Percentiles rank a stretch among this genome's conserved stretches.
Evolutionary conservation across 371 early-diverging fungal species (phyloP).

Genomic region (Lichtheimia ramosa): DNA sequence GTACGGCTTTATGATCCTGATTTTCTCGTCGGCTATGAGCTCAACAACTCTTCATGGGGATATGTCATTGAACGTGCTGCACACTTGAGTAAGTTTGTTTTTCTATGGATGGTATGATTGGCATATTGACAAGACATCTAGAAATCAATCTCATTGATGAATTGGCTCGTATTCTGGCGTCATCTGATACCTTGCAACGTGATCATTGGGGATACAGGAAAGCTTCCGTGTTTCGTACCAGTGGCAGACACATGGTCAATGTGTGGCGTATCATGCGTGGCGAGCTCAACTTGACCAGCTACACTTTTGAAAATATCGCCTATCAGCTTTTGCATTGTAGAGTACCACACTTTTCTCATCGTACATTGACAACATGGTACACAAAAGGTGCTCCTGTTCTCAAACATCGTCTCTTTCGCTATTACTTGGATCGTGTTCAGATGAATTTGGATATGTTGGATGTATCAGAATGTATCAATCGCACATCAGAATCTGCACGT

Average conservation of each 20-base stretch:
- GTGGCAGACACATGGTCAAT: constrained; percentile 85
- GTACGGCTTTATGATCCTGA: constrained; percentile 80
- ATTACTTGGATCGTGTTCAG: constrained; percentile 73
- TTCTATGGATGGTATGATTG: neutral
- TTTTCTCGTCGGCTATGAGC: constrained; percentile 83
- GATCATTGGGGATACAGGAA: constrained; percentile 66
- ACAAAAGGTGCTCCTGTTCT: constrained; percentile 37
- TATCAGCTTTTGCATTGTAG: constrained; percentile 66
- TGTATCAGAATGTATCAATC: constrained; percentile 63
- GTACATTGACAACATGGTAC: constrained; percentile 72
- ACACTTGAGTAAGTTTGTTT: constrained; percentile 22
- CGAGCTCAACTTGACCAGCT: constrained; percentile 74
- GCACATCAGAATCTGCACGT: constrained; percentile 83
- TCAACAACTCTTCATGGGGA: constrained; percentile 86
- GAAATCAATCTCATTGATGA: constrained; percentile 51
- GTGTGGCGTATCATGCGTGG: constrained; percentile 81
- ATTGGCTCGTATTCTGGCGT: constrained; percentile 45
- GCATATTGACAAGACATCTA: constrained; percentile 3
- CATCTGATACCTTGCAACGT: constrained; percentile 14
- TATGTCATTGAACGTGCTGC: constrained; percentile 74
- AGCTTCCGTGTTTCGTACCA: constrained; percentile 57
- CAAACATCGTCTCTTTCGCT: constrained; percentile 60
- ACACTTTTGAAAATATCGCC: constrained; percentile 74
- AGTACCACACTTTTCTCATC: constrained; percentile 59
- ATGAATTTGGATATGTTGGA: constrained; percentile 71